A percentile compares a stretch with the other conserved stretches of the same genome.
phyloP scores from a whole-genome alignment of 768 basidiomycete species.

The Boletus rubroflammeus region DNA sequence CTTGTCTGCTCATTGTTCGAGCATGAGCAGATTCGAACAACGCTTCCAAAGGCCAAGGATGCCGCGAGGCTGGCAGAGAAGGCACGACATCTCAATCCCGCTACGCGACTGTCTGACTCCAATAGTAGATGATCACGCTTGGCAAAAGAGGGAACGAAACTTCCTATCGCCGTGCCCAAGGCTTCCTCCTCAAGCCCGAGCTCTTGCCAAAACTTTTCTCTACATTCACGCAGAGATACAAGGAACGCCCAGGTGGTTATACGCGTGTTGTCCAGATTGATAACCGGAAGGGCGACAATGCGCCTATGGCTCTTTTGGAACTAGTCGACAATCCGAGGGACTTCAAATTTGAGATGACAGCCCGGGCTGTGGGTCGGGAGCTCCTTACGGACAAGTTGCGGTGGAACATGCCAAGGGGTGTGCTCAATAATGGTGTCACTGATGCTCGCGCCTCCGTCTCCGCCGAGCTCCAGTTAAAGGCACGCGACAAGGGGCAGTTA shows the following conservation, averaged over 20 bases:
- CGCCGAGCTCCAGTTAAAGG: slow-evolving; percentile 42
- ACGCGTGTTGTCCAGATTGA: slow-evolving; percentile 92
- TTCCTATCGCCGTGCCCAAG: slow-evolving; percentile 67
- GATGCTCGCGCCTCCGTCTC: slow-evolving; percentile 46
- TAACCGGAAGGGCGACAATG: slow-evolving; percentile 88
- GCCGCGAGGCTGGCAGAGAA: slow-evolving; percentile 90
- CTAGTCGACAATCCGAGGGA: slow-evolving; percentile 94
- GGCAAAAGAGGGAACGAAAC: slow-evolving; percentile 80
- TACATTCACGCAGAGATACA: slow-evolving; percentile 77
- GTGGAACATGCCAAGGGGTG: slow-evolving; percentile 38
- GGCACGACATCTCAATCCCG: slow-evolving; percentile 37
- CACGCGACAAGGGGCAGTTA: slow-evolving; percentile 41
- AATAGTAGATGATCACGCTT: slow-evolving; percentile 75
- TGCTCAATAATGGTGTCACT: slow-evolving; percentile 50
- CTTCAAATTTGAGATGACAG: slow-evolving; percentile 83
- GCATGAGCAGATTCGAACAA: slow-evolving; percentile 95
- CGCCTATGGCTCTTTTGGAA: slow-evolving; percentile 87
- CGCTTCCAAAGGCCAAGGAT: slow-evolving; percentile 91
- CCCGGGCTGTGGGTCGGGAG: slow-evolving; percentile 86
- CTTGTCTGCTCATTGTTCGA: slow-evolving; percentile 91
- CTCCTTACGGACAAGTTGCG: slow-evolving; percentile 55
- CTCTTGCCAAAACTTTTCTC: slow-evolving; percentile 82
- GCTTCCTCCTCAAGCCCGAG: slow-evolving; percentile 71
- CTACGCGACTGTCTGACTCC: slow-evolving; percentile 5
- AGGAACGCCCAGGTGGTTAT: slow-evolving; percentile 84